These are phyloP conservation scores for Thecamonas trahens DNA, from an alignment of 78 protist genomes.

Conservation along the genomic window DNA sequence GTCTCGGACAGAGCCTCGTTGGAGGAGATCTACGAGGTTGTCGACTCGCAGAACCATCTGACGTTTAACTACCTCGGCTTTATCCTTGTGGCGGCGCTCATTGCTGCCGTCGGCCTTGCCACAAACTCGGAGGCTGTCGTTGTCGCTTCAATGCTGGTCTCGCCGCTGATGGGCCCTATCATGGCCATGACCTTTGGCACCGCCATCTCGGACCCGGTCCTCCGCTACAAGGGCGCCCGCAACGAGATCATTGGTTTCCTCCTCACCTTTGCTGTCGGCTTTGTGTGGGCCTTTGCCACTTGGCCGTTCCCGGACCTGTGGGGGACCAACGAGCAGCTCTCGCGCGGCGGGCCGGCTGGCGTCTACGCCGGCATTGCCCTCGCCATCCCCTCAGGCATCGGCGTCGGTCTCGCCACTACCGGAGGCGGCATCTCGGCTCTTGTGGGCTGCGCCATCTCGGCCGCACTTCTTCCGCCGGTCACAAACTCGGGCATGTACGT, in stretches of 20 bases:
- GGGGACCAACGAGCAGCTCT: not conserved
- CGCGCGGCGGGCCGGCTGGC: not conserved
- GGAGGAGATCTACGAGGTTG: not conserved
- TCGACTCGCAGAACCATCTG: not conserved
- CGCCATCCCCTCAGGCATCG: not conserved
- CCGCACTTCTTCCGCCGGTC: constrained; percentile 1
- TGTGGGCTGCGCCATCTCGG: not conserved
- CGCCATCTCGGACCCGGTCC: not conserved
- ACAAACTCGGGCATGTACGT: not conserved
- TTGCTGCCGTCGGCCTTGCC: not conserved
- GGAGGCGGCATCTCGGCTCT: not conserved
- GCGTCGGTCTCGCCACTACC: not conserved
- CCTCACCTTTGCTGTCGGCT: not conserved
- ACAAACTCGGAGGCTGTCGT: not conserved
- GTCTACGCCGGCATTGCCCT: not conserved
- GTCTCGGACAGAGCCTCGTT: not conserved
- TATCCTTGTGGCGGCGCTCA: not conserved
- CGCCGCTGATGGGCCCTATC: constrained; percentile 1
- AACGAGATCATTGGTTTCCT: not conserved
- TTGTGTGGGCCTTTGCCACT: not conserved
- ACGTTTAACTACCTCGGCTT: not conserved
- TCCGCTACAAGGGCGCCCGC: not conserved
- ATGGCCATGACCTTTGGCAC: not conserved
- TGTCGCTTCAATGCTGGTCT: not conserved
- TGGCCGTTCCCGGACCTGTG: not conserved